Conservation (phyloP, 257 asterid genomes). For the Jacaranda mimosifolia region DNA sequence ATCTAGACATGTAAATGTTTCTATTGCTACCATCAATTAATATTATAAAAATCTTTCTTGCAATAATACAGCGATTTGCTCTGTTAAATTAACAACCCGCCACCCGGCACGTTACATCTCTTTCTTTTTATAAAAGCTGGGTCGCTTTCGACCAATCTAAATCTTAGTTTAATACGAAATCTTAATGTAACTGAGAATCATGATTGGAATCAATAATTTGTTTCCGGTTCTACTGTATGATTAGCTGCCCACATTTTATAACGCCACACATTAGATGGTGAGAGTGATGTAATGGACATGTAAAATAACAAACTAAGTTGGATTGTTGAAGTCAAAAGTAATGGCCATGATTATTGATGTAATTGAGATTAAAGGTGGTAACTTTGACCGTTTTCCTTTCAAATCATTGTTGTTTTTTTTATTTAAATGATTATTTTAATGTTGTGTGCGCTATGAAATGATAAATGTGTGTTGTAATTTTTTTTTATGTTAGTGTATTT, state of each 20-base stretch:
- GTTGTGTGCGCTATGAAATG: no score
- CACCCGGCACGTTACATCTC: background rate
- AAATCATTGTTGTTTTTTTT: no score
- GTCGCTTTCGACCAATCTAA: conserved; percentile 6
- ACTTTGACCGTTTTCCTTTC: no score
- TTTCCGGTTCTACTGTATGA: conserved; percentile 22
- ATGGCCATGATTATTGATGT: conserved; percentile 10
- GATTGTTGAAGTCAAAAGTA: conserved; percentile 3
- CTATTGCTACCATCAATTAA: conserved; percentile 35
- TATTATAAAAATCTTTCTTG: conserved; percentile 33
- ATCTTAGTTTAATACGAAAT: conserved; percentile 18
- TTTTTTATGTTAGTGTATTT: no score
- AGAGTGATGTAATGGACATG: conserved; percentile 34
- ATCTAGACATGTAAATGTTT: conserved; percentile 44
- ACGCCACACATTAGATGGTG: conserved; percentile 18
- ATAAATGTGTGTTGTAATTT: no score
- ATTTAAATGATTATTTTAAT: no score
- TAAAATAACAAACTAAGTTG: conserved; percentile 15
- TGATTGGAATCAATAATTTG: conserved; percentile 44
- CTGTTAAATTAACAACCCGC: background rate
- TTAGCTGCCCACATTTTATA: conserved; percentile 36
- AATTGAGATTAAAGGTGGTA: background rate
- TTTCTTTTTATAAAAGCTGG: background rate
- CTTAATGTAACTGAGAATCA: background rate
- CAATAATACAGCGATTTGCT: conserved; percentile 25